A percentile compares a stretch with the other conserved stretches of the same genome.
Conservation (phyloP, 345 rosid genomes). For the Populus euphratica region DNA sequence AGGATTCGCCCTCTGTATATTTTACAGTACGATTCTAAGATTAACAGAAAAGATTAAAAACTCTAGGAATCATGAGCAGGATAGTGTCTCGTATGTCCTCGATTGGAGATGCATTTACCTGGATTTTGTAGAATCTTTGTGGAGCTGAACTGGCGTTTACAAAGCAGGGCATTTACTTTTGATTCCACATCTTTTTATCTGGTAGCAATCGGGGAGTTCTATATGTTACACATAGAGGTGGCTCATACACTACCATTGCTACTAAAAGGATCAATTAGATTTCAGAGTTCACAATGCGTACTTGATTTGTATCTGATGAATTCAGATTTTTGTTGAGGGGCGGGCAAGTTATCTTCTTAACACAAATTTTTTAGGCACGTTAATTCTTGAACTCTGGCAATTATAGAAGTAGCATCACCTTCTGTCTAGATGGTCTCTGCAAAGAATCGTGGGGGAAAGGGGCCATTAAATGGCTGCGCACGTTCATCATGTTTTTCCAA, state of each 20-base stretch:
- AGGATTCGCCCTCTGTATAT: slow-evolving; percentile 71
- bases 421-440: not conserved
- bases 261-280: not conserved
- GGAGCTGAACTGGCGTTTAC: slow-evolving; percentile 22
- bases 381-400: not conserved
- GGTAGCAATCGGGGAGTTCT: not conserved
- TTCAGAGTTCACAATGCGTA: not conserved
- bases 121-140: slow-evolving; percentile 12
- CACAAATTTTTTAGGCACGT: not conserved
- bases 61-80: slow-evolving; percentile 23
- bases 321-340: not conserved
- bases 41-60: slow-evolving; percentile 15
- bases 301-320: not conserved
- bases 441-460: not conserved
- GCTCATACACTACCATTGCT: not conserved
- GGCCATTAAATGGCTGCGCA: not conserved
- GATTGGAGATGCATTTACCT: slow-evolving; percentile 21
- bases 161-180: slow-evolving; percentile 8
- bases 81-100: slow-evolving; percentile 3
- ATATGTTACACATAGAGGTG: not conserved
- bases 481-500: no score
- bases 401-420: not conserved
- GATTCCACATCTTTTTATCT: slow-evolving; percentile 7
- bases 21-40: slow-evolving; percentile 46
- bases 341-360: not conserved